Evolutionary conservation across 208 protist genomes (phyloP).

Genomic region (Trypanosoma melophagium): DNA sequence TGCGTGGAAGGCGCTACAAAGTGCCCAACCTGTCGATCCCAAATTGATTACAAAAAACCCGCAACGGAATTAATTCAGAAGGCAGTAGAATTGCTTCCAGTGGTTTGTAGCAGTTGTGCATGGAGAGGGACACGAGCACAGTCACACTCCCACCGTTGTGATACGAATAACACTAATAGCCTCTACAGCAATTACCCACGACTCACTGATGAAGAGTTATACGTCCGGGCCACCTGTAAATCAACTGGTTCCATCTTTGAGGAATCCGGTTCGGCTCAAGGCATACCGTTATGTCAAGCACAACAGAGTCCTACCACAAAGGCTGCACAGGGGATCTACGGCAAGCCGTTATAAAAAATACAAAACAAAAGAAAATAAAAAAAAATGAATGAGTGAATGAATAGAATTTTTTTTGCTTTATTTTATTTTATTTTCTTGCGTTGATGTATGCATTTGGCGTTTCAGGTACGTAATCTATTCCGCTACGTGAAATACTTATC

Average conservation of each 20-base stretch:
- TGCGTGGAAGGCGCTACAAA: slow-evolving; percentile 40
- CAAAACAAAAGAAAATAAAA: slow-evolving; percentile 15
- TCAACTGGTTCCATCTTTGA: slow-evolving; percentile 20
- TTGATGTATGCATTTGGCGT: too few relatives aligned
- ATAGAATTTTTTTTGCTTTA: slow-evolving; percentile 1
- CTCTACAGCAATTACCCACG: slow-evolving; percentile 42
- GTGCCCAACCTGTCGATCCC: slow-evolving; percentile 47
- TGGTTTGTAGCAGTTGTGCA: slow-evolving; percentile 73
- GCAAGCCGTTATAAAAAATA: not conserved
- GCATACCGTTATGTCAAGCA: slow-evolving; percentile 10
- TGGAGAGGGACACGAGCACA: slow-evolving; percentile 64
- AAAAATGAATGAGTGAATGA: not conserved
- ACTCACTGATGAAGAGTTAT: slow-evolving; percentile 49
- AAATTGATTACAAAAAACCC: slow-evolving; percentile 32
- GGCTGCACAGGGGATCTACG: not conserved
- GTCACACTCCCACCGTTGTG: slow-evolving; percentile 53
- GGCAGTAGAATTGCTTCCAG: slow-evolving; percentile 39
- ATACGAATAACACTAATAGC: slow-evolving; percentile 45
- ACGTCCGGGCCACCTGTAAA: slow-evolving; percentile 17
- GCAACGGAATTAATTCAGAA: slow-evolving; percentile 35
- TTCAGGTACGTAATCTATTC: too few relatives aligned
- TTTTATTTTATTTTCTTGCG: slow-evolving; percentile 19
- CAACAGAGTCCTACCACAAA: not conserved
- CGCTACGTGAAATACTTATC: not conserved
- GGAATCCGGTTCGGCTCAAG: slow-evolving; percentile 12